Conservation (phyloP, 371 early-diverging fungal genomes). For the Saksenaea oblongispora region DNA sequence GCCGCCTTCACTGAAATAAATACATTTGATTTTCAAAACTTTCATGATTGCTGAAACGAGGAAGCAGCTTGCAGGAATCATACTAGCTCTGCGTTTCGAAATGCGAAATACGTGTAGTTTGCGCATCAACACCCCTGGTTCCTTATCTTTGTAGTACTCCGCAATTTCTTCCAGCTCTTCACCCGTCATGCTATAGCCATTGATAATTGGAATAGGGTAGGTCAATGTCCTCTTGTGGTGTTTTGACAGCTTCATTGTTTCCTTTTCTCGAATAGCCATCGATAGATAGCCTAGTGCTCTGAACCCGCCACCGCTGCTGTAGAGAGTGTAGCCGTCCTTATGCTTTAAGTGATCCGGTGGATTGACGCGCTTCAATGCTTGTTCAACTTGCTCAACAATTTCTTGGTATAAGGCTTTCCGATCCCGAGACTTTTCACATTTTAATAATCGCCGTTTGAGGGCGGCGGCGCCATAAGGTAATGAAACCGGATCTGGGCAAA, state of each 20-base stretch:
- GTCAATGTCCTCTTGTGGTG: slow-evolving; percentile 12
- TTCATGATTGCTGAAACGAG: slow-evolving; percentile 55
- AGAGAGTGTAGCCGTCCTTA: slow-evolving; percentile 51
- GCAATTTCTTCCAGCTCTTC: slow-evolving; percentile 41
- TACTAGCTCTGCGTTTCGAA: slow-evolving; percentile 58
- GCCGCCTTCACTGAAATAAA: slow-evolving; percentile 66
- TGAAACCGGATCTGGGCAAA: slow-evolving; percentile 54
- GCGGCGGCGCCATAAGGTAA: slow-evolving; percentile 66
- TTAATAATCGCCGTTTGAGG: slow-evolving; percentile 38
- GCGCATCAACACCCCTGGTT: slow-evolving; percentile 33
- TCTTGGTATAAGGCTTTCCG: slow-evolving; percentile 39
- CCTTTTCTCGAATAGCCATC: slow-evolving; percentile 42
- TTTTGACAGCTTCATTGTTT: not conserved
- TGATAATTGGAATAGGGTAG: slow-evolving; percentile 65
- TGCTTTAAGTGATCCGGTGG: slow-evolving; percentile 32
- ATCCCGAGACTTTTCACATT: slow-evolving; percentile 32
- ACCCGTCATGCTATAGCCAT: slow-evolving; percentile 54
- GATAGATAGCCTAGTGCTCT: slow-evolving; percentile 60
- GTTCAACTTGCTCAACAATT: slow-evolving; percentile 31
- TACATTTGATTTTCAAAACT: slow-evolving; percentile 44
- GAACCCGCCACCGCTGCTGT: slow-evolving; percentile 67
- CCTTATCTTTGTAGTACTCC: slow-evolving; percentile 25
- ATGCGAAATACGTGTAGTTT: slow-evolving; percentile 53
- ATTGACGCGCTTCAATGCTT: slow-evolving; percentile 30
- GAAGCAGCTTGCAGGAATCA: slow-evolving; percentile 65